These are phyloP conservation scores for Phialophora verrucosa DNA, from an alignment of 2,329 filamentous ascomycete species.

Conservation along the genomic window DNA sequence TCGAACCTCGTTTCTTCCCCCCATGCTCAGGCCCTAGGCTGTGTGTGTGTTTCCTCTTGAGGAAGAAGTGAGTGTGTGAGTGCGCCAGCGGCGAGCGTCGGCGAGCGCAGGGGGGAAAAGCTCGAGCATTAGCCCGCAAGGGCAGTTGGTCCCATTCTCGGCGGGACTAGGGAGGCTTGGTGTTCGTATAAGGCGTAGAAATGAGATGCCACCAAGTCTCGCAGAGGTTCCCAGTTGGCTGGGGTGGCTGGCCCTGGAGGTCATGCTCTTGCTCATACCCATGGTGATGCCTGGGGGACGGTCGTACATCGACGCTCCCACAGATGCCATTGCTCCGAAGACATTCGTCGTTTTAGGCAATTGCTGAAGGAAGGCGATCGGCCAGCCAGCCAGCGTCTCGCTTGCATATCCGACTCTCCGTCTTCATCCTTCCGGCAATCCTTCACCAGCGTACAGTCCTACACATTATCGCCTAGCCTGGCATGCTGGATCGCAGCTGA, in stretches of 20 bases:
- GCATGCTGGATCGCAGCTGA: background rate
- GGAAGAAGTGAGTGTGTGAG: background rate
- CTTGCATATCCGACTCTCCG: background rate
- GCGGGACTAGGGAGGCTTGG: background rate
- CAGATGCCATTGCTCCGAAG: background rate
- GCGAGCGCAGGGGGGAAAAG: background rate
- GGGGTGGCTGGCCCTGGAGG: background rate
- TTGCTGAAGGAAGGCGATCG: background rate
- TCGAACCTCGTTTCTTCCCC: background rate
- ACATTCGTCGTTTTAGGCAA: background rate
- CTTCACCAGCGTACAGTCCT: background rate
- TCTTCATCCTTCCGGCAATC: background rate
- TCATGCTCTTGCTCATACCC: background rate
- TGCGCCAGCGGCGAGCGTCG: background rate
- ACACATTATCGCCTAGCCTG: background rate
- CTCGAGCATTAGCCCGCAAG: background rate
- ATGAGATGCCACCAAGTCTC: background rate
- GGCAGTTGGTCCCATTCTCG: background rate
- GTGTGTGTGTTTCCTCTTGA: background rate
- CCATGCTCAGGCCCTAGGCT: background rate
- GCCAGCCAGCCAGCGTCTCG: background rate
- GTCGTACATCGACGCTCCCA: background rate
- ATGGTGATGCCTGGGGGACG: too few species aligned
- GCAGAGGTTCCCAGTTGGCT: background rate
- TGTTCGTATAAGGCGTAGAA: background rate